Percentiles rank a stretch among this genome's conserved stretches.
phyloP scores from a whole-genome alignment of 2,329 filamentous ascomycete species.

The Sordariomycetes sp. region DNA sequence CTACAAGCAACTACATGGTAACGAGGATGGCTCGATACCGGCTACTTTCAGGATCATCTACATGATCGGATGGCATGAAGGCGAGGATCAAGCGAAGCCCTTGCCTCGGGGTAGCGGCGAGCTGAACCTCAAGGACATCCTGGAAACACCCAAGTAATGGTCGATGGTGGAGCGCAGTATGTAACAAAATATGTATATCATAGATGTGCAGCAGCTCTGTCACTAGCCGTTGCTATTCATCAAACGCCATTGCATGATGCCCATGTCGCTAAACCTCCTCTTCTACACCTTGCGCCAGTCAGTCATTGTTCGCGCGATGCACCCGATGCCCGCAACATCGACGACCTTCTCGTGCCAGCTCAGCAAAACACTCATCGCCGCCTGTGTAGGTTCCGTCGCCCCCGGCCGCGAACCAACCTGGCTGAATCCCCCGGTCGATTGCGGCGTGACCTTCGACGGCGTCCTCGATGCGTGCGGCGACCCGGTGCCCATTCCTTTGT shows the following conservation, averaged over 20 bases:
- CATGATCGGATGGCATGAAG: constrained; percentile 98
- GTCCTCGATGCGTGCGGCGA: constrained; percentile 29
- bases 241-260: constrained; percentile 5
- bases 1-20: constrained; percentile 79
- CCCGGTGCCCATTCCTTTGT: constrained; percentile 74
- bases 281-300: constrained; percentile 70
- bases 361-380: constrained; percentile 90
- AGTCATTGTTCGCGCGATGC: constrained; percentile 90
- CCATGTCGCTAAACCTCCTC: not conserved
- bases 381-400: constrained; percentile 60
- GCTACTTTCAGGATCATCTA: constrained; percentile 94
- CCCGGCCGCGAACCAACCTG: constrained; percentile 56
- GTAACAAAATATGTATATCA: constrained; percentile 3
- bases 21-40: constrained; percentile 66
- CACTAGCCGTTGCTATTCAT: constrained; percentile 4
- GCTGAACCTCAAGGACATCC: constrained; percentile 78
- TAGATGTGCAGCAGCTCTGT: constrained; percentile 6
- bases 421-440: constrained; percentile 74
- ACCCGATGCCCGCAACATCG: constrained; percentile 83
- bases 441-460: constrained; percentile 48
- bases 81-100: constrained; percentile 68
- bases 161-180: not conserved
- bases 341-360: constrained; percentile 99
- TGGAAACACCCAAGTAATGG: constrained; percentile 19
- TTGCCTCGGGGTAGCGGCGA: constrained; percentile 76